phyloP scores from a whole-genome alignment of 495 filamentous ascomycete genomes.

The Aspergillus biplanus region DNA sequence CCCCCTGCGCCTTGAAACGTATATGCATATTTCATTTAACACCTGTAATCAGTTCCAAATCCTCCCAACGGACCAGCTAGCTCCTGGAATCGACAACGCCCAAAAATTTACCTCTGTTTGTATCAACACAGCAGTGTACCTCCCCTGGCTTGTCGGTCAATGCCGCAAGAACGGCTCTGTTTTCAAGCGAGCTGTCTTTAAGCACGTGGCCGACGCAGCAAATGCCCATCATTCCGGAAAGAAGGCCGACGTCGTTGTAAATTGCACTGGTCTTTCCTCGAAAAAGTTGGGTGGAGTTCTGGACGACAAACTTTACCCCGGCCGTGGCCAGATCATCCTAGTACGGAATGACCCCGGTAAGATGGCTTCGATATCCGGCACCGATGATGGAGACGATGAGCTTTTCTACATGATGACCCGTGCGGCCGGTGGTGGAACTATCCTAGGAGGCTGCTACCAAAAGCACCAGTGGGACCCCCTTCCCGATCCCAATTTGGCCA shows the following conservation, averaged over 20 bases:
- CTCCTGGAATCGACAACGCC: conserved; percentile 64
- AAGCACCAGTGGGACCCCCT: conserved; percentile 81
- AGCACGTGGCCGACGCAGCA: conserved; percentile 75
- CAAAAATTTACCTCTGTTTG: conserved; percentile 81
- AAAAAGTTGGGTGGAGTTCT: conserved; percentile 78
- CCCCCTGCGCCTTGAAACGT: background rate
- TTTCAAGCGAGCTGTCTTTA: conserved; percentile 62
- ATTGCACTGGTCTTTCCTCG: conserved; percentile 82
- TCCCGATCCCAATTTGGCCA: conserved; percentile 78
- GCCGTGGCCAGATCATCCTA: conserved; percentile 83
- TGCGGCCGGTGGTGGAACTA: conserved; percentile 76
- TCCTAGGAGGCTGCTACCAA: conserved; percentile 88
- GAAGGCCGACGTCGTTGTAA: conserved; percentile 74
- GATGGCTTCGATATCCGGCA: conserved; percentile 73
- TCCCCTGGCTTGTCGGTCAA: conserved; percentile 79
- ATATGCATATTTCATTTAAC: conserved; percentile 3
- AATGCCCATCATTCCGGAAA: conserved; percentile 62
- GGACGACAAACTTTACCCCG: conserved; percentile 75
- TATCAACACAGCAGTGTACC: conserved; percentile 88
- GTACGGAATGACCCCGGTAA: conserved; percentile 80
- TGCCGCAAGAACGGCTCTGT: conserved; percentile 71
- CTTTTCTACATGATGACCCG: conserved; percentile 88
- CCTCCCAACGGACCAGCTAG: conserved; percentile 58
- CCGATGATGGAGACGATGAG: conserved; percentile 81
- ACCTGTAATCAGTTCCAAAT: conserved; percentile 53